Conservation (phyloP, 2,329 filamentous ascomycete species). For the Sordariomycetes sp. region DNA sequence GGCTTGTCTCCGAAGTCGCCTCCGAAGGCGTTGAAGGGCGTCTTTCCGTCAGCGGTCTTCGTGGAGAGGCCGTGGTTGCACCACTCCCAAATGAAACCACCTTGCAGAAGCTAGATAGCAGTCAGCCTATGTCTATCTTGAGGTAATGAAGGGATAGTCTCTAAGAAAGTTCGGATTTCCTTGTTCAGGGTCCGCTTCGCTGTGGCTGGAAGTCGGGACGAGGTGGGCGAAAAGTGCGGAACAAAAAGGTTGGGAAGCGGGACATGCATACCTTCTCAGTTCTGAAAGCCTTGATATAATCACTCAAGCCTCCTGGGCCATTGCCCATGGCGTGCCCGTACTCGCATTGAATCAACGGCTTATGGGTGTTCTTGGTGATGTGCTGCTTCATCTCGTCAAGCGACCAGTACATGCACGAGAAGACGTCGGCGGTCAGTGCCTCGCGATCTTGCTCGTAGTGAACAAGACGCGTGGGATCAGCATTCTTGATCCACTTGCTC, state of each 20-base stretch:
- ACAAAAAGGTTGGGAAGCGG: too few relatives aligned
- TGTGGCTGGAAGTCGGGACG: too few relatives aligned
- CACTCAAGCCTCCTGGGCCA: conserved; percentile 59
- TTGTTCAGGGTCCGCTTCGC: too few relatives aligned
- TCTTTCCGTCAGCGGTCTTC: conserved; percentile 26
- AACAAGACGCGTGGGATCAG: conserved; percentile 49
- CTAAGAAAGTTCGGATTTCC: too few relatives aligned
- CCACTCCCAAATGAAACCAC: conserved; percentile 61
- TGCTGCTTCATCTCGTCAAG: conserved; percentile 42
- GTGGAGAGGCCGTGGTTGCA: conserved; percentile 48
- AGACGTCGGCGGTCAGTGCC: conserved; percentile 55
- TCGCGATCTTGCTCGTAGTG: conserved; percentile 59
- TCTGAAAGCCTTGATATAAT: conserved; percentile 58
- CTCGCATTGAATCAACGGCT: conserved; percentile 52
- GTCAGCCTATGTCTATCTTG: too few relatives aligned
- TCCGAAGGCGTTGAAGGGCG: conserved; percentile 47
- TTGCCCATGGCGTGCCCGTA: conserved; percentile 64
- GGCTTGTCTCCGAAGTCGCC: conserved; percentile 54
- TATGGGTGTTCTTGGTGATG: conserved; percentile 31
- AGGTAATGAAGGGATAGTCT: too few relatives aligned
- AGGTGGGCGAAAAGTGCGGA: too few relatives aligned
- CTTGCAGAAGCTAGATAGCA: conserved; percentile 55
- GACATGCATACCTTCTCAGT: too few relatives aligned
- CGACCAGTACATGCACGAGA: conserved; percentile 56
- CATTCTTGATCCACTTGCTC: conserved; percentile 50